A percentile compares a stretch with the other conserved stretches of the same genome.
phyloP scores from a whole-genome alignment of 2,329 filamentous ascomycete species.

The Microdochium paspali region DNA sequence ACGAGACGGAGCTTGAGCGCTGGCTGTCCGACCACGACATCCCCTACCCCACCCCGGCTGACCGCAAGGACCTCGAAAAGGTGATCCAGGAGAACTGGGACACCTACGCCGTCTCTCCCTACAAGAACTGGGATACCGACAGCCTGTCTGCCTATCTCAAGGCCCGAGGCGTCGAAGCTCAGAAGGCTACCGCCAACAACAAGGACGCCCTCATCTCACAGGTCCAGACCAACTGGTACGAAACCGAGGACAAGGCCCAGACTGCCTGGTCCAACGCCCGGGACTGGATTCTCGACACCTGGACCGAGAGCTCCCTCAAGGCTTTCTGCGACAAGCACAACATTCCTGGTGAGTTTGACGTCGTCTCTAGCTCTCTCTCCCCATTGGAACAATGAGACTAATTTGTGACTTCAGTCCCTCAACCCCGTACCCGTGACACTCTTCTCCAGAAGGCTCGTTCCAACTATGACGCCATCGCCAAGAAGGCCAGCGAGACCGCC shows the following conservation, averaged over 20 bases:
- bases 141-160: slow-evolving; percentile 61
- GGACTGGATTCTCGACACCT: slow-evolving; percentile 93
- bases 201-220: slow-evolving; percentile 60
- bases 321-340: slow-evolving; percentile 81
- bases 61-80: slow-evolving; percentile 89
- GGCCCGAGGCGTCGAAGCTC: slow-evolving; percentile 60
- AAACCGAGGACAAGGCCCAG: slow-evolving; percentile 68
- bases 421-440: slow-evolving; percentile 77
- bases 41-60: slow-evolving; percentile 79
- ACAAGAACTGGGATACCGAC: slow-evolving; percentile 65
- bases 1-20: slow-evolving; percentile 91
- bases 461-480: slow-evolving; percentile 71
- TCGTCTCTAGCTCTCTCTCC: background rate
- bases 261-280: slow-evolving; percentile 63
- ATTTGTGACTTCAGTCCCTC: slow-evolving; percentile 47
- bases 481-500: slow-evolving; percentile 64
- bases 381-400: slow-evolving; percentile 1
- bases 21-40: slow-evolving; percentile 92
- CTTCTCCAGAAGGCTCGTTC: slow-evolving; percentile 69
- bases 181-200: slow-evolving; percentile 56
- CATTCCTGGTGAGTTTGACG: slow-evolving; percentile 57
- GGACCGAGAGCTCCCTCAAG: slow-evolving; percentile 90
- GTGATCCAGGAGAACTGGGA: slow-evolving; percentile 91
- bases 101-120: slow-evolving; percentile 61
- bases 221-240: slow-evolving; percentile 67